Base-by-base conservation (phyloP, 805 yeast species). In the Blastobotrys terrestris region DNA sequence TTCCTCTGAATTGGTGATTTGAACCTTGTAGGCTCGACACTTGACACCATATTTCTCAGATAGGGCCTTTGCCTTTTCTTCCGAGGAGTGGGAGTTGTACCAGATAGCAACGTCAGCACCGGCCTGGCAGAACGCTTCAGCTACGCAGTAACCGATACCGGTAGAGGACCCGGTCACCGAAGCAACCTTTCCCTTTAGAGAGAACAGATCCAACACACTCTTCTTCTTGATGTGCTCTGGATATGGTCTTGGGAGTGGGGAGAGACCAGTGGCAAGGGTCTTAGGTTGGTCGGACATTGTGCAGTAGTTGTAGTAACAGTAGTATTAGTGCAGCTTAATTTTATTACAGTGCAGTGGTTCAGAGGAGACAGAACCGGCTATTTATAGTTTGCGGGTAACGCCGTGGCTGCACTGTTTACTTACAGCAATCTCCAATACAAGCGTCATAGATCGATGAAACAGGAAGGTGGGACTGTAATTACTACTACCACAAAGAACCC, bases 151-250 rank as follows among this genome's bases (percentile, higher is more conserved):
- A 14, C 96, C 96, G 58, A 88, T 87, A 35, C 96, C 96, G 46
- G 85, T 76, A 15, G 91, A 83, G 11, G 88, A 86, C 46, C 96
- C 96, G n/a, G 95, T 85, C 54, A 88, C 79, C 2, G 87, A 80
- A 22, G 95, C 94, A 13, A 83, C 84, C 69, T 86, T 87, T 22
- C 94, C 95, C 70, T 83, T 84, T 55, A 88, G 76, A 2, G 88
- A 83, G 69, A 88, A 87, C 58, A 85, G 73, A 56, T 85, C 91
- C 57, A 84, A 69, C 39, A 84, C 81, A 26, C n/a, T n/a, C n/a
- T n/a, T n/a, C 63, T 75, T 69, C 50, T 71, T 67, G 26, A 80
- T 70, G 40, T 80, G 68, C 55, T 69, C 65, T 48, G 90, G 90
- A 14, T 73, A 71, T 48, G 76, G 72, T 50, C 71, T 69, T 52